Percentiles rank a stretch among this genome's conserved stretches.
Evolutionary conservation across 495 filamentous ascomycete species (phyloP).

Genomic region (Penicillium simplicissimum): DNA sequence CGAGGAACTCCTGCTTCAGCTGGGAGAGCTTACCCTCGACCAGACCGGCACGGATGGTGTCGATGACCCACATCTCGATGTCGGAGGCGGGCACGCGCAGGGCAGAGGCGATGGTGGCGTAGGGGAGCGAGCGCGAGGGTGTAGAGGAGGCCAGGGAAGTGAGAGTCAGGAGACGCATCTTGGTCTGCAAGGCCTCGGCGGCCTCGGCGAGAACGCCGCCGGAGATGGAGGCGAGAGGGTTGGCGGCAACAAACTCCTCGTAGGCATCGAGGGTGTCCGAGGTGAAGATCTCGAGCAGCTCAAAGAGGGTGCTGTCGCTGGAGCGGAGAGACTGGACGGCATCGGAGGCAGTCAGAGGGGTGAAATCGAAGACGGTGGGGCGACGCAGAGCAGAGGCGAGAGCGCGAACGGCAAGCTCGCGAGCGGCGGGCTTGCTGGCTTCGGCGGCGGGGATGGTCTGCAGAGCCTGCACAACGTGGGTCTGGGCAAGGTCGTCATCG

Average conservation of each 20-base stretch:
- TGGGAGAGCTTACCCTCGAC: slow-evolving; percentile 95
- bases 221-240: slow-evolving; percentile 45
- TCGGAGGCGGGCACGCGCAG: slow-evolving; percentile 79
- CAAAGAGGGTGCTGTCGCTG: slow-evolving; percentile 77
- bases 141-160: slow-evolving; percentile 83
- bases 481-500: slow-evolving; percentile 76
- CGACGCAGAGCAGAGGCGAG: slow-evolving; percentile 78
- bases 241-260: slow-evolving; percentile 73
- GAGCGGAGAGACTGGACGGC: slow-evolving; percentile 82
- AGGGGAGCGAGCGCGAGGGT: slow-evolving; percentile 79
- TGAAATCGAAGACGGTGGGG: slow-evolving; percentile 85
- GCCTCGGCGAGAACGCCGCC: slow-evolving; percentile 55
- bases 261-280: slow-evolving; percentile 92
- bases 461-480: slow-evolving; percentile 79
- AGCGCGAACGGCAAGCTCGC: slow-evolving; percentile 79
- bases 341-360: slow-evolving; percentile 84
- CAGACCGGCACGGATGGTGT: slow-evolving; percentile 90
- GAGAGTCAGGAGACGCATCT: slow-evolving; percentile 94
- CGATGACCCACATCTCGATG: slow-evolving; percentile 97
- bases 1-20: slow-evolving; percentile 84
- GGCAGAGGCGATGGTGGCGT: slow-evolving; percentile 75
- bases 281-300: slow-evolving; percentile 93
- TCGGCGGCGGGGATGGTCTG: slow-evolving; percentile 79
- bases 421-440: slow-evolving; percentile 66
- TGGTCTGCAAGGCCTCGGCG: slow-evolving; percentile 79